A percentile compares a stretch with the other conserved stretches of the same genome.
phyloP scores from a whole-genome alignment of 1,284 basidiomycete species.

The Xerocomus nothofagi region DNA sequence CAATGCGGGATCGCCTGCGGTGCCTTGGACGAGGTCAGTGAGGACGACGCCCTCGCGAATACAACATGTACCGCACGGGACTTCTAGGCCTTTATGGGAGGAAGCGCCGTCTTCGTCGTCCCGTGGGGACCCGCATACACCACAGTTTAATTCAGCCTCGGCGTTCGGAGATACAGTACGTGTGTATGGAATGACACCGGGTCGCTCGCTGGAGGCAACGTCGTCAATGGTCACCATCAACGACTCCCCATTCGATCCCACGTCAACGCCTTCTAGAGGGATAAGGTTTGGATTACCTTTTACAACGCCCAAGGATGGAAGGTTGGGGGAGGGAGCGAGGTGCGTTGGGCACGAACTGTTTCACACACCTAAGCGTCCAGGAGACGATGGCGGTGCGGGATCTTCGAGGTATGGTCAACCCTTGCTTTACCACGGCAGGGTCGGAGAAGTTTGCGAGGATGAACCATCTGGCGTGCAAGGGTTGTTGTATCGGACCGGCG shows the following conservation, averaged over 20 bases:
- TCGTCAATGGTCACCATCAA: slow-evolving; percentile 38
- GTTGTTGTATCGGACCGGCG: slow-evolving; percentile 7
- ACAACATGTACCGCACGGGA: slow-evolving; percentile 34
- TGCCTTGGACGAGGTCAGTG: slow-evolving; percentile 39
- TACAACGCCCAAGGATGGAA: slow-evolving; percentile 56
- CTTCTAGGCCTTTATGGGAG: slow-evolving; percentile 49
- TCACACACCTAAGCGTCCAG: slow-evolving; percentile 47
- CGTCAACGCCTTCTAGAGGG: slow-evolving; percentile 71
- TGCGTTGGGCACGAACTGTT: slow-evolving; percentile 41
- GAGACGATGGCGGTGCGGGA: slow-evolving; percentile 15
- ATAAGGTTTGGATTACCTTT: slow-evolving; percentile 57
- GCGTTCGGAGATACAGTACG: slow-evolving; percentile 39
- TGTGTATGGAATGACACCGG: slow-evolving; percentile 46
- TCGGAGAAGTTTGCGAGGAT: slow-evolving; percentile 22
- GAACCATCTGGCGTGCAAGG: slow-evolving; percentile 13
- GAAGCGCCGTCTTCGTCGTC: slow-evolving; percentile 38
- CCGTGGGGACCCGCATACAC: slow-evolving; percentile 49
- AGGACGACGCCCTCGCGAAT: slow-evolving; percentile 45
- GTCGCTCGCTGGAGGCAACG: slow-evolving; percentile 37
- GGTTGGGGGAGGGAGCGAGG: slow-evolving; percentile 39
- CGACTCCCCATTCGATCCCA: slow-evolving; percentile 66
- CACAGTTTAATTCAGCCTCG: slow-evolving; percentile 39
- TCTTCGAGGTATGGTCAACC: slow-evolving; percentile 10
- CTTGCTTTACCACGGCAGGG: slow-evolving; percentile 14
- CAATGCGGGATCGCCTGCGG: slow-evolving; percentile 51